phyloP scores from a whole-genome alignment of 2,329 filamentous ascomycete species.

The Ilyonectria destructans region DNA sequence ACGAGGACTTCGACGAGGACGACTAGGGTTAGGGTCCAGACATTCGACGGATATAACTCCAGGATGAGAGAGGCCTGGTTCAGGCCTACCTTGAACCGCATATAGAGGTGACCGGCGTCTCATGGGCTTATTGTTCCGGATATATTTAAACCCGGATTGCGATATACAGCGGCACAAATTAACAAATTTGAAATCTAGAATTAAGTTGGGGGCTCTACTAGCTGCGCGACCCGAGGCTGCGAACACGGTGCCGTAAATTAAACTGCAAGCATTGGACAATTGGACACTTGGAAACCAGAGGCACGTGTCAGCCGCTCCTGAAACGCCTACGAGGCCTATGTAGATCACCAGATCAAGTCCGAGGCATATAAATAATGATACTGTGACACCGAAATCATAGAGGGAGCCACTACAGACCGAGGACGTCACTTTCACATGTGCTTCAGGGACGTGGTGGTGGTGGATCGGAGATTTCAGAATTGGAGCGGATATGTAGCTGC shows the following conservation, averaged over 20 bases:
- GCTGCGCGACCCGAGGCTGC: neutral
- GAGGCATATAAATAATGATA: constrained; percentile 4
- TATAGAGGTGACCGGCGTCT: constrained; percentile 9
- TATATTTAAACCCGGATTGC: neutral
- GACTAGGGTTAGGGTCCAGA: constrained; percentile 59
- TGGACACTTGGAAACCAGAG: neutral
- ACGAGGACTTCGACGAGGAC: constrained; percentile 69
- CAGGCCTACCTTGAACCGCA: neutral
- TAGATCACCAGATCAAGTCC: constrained; percentile 2
- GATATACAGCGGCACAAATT: neutral
- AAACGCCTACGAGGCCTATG: neutral
- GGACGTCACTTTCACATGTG: constrained; percentile 35
- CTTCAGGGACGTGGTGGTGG: constrained; percentile 3
- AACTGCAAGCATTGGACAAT: neutral
- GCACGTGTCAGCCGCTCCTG: constrained; percentile 7
- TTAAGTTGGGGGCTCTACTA: neutral
- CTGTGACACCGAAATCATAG: constrained; percentile 1
- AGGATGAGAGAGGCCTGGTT: neutral
- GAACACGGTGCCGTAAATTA: neutral
- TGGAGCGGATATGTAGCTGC: constrained; percentile 1
- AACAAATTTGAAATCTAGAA: neutral
- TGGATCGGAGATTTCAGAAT: constrained; percentile 15
- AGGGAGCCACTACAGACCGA: constrained; percentile 10
- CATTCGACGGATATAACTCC: neutral
- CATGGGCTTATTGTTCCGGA: constrained; percentile 9